A percentile compares a stretch with the other conserved stretches of the same genome.
Evolutionary conservation across 1,284 basidiomycete species (phyloP).

Genomic region (Mycena sp.): DNA sequence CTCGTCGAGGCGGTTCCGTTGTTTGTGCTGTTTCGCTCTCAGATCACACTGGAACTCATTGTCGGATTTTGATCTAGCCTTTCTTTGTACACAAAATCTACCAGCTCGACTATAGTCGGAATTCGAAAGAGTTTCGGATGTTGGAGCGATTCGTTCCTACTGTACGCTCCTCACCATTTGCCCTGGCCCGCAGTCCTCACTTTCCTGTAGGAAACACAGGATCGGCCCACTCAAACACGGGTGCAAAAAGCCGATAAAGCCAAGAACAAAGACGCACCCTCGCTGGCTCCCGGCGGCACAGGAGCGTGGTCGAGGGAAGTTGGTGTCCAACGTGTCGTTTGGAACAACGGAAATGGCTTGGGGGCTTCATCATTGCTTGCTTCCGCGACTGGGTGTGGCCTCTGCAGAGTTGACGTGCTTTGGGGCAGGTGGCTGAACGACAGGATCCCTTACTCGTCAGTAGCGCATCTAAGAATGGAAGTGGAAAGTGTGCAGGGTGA

Average conservation of each 20-base stretch:
- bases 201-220: conserved; percentile 62
- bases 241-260: conserved; percentile 40
- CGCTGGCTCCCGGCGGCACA: conserved; percentile 48
- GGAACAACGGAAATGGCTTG: conserved; percentile 83
- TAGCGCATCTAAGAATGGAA: conserved; percentile 51
- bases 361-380: conserved; percentile 75
- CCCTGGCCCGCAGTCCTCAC: background rate
- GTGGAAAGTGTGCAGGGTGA: conserved; percentile 39
- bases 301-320: conserved; percentile 83
- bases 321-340: conserved; percentile 77
- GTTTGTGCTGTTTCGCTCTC: conserved; percentile 51
- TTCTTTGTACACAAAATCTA: conserved; percentile 83
- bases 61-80: conserved; percentile 55
- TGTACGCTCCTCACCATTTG: conserved; percentile 19
- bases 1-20: conserved; percentile 72
- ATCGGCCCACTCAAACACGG: conserved; percentile 52
- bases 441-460: conserved; percentile 63
- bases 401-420: conserved; percentile 85
- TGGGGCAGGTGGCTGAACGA: conserved; percentile 73
- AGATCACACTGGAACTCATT: background rate
- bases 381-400: conserved; percentile 81
- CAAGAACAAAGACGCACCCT: conserved; percentile 40
- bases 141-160: conserved; percentile 84
- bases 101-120: conserved; percentile 86
- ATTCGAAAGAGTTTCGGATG: conserved; percentile 80